Conservation (phyloP, 2,329 filamentous ascomycete species). For the Microdochium bolleyi region DNA sequence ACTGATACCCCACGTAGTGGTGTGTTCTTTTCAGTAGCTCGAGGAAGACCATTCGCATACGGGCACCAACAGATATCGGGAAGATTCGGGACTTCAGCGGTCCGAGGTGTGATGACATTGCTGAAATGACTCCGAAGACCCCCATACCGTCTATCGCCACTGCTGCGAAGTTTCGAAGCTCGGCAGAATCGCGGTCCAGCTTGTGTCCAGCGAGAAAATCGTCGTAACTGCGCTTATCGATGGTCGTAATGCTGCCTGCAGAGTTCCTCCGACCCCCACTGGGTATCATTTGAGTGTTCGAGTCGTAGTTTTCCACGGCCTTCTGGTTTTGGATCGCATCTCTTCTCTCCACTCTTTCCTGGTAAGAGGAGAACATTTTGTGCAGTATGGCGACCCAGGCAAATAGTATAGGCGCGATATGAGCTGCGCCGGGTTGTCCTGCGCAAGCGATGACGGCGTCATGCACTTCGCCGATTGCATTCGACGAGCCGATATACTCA, state of each 20-base stretch:
- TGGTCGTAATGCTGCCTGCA: constrained; percentile 53
- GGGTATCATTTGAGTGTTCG: constrained; percentile 34
- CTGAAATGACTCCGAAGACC: constrained; percentile 45
- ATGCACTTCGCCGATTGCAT: constrained; percentile 66
- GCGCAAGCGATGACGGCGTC: constrained; percentile 54
- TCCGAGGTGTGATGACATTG: constrained; percentile 40
- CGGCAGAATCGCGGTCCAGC: constrained; percentile 41
- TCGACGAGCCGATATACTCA: constrained; percentile 60
- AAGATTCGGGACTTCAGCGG: constrained; percentile 37
- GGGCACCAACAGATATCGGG: constrained; percentile 48
- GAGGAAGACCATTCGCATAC: constrained; percentile 57
- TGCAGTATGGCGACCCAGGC: constrained; percentile 75
- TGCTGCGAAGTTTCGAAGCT: constrained; percentile 41
- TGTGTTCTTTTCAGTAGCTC: constrained; percentile 63
- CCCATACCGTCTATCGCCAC: constrained; percentile 39
- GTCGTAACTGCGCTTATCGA: constrained; percentile 52
- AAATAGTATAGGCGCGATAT: constrained; percentile 67
- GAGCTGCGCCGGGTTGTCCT: constrained; percentile 45
- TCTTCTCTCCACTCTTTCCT: constrained; percentile 51
- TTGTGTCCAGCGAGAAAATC: constrained; percentile 43
- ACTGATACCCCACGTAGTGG: constrained; percentile 62
- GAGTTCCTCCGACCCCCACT: constrained; percentile 44
- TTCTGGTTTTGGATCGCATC: constrained; percentile 51
- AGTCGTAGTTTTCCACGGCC: constrained; percentile 45
- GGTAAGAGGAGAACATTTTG: constrained; percentile 57